These are phyloP conservation scores for Eutypella sp. DNA, from an alignment of 2,329 filamentous ascomycete species.

Conservation along the genomic window DNA sequence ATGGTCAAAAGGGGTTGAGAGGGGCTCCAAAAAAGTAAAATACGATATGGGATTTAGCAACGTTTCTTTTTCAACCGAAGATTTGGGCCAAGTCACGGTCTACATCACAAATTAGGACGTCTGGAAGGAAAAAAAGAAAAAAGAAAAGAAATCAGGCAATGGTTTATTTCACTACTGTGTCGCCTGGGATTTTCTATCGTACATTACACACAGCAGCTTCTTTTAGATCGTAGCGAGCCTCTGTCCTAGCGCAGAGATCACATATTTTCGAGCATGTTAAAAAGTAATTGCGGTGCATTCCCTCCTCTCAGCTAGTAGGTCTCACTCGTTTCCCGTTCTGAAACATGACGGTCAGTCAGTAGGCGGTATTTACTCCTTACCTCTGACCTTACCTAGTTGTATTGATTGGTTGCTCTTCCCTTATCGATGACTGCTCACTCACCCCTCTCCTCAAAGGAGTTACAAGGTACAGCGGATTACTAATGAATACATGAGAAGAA, in stretches of 20 bases:
- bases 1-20: too few species aligned
- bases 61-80: too few species aligned
- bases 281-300: not conserved
- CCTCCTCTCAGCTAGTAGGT: too few species aligned
- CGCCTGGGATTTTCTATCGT: not conserved
- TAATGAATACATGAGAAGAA: slow-evolving; percentile 20
- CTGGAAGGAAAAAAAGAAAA: not conserved
- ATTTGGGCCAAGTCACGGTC: too few species aligned
- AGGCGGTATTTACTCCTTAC: slow-evolving; percentile 40
- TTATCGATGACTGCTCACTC: not conserved
- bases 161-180: not conserved
- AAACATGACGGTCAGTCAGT: slow-evolving; percentile 14
- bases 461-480: slow-evolving; percentile 3
- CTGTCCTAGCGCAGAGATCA: not conserved
- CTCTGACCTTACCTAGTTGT: slow-evolving; percentile 49
- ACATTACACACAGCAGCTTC: not conserved
- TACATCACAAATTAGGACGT: not conserved
- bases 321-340: too few species aligned
- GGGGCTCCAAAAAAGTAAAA: not conserved
- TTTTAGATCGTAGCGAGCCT: not conserved
- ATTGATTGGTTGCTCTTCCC: not conserved
- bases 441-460: not conserved
- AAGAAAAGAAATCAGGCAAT: not conserved
- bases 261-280: not conserved
- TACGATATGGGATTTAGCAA: not conserved